A percentile compares a stretch with the other conserved stretches of the same genome.
Conservation (phyloP, 1,139 yeast species). For the Scheffersomyces parashehatae region DNA sequence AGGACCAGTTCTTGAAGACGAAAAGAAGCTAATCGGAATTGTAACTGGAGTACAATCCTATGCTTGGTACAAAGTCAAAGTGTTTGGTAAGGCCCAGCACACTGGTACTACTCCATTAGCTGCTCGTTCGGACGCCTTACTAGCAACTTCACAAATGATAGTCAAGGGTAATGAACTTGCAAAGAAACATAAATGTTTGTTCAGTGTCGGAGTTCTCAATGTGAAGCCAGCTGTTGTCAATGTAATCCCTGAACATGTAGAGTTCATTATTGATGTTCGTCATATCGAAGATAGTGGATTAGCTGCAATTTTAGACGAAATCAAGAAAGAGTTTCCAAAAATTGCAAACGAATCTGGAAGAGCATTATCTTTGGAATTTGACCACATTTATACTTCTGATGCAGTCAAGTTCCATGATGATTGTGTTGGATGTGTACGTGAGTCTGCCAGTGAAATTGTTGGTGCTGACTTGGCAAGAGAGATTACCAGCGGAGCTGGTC, state of each 20-base stretch:
- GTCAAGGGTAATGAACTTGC: slow-evolving; percentile 59
- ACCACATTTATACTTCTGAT: slow-evolving; percentile 46
- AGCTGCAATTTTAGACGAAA: slow-evolving; percentile 38
- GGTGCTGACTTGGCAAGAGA: slow-evolving; percentile 42
- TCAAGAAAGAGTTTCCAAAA: slow-evolving; percentile 34
- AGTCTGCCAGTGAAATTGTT: slow-evolving; percentile 51
- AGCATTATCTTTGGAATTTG: slow-evolving; percentile 34
- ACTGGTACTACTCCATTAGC: slow-evolving; percentile 76
- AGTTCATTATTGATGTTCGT: slow-evolving; percentile 59
- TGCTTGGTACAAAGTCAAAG: slow-evolving; percentile 56
- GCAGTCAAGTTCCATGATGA: slow-evolving; percentile 57
- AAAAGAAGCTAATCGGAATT: slow-evolving; percentile 57
- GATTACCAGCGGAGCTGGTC: slow-evolving; percentile 72
- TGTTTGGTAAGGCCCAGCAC: slow-evolving; percentile 65
- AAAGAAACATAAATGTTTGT: slow-evolving; percentile 49
- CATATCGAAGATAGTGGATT: slow-evolving; percentile 51
- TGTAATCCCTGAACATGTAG: slow-evolving; percentile 63
- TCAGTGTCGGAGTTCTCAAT: slow-evolving; percentile 59
- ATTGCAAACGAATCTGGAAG: slow-evolving; percentile 27
- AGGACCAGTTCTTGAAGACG: slow-evolving; percentile 67
- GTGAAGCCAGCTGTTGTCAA: slow-evolving; percentile 62
- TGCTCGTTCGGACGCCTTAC: slow-evolving; percentile 61
- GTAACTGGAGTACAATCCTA: slow-evolving; percentile 71
- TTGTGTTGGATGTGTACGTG: slow-evolving; percentile 51
- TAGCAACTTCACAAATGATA: slow-evolving; percentile 59